These are phyloP conservation scores for Selenicereus undatus DNA, from an alignment of 148 eudicot genomes.

Conservation along the genomic window DNA sequence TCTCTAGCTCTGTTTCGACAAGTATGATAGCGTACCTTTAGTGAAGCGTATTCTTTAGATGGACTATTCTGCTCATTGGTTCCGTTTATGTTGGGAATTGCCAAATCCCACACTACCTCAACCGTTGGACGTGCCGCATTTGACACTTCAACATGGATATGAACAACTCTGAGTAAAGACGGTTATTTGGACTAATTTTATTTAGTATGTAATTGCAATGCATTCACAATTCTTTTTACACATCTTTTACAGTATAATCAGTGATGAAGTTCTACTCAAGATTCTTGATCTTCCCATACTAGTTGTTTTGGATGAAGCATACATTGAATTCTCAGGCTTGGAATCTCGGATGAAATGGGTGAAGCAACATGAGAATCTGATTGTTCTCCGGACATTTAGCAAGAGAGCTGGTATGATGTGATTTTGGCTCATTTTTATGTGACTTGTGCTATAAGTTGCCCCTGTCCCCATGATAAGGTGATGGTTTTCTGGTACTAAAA, in stretches of 20 bases:
- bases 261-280: conserved; percentile 66
- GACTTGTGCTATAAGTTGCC: not conserved
- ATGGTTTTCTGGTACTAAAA: not conserved
- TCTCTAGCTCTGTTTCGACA: too few relatives aligned
- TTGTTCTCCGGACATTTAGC: conserved; percentile 95
- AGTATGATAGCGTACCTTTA: too few relatives aligned
- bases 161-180: too few relatives aligned
- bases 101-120: too few relatives aligned
- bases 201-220: not conserved
- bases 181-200: too few relatives aligned
- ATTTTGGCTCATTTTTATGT: not conserved
- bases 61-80: too few relatives aligned
- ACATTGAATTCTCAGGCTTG: conserved; percentile 84
- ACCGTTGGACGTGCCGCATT: too few relatives aligned
- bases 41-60: too few relatives aligned
- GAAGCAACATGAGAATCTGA: conserved; percentile 83
- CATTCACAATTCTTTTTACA: conserved; percentile 3
- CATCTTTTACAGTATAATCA: conserved; percentile 60
- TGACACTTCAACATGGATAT: too few relatives aligned
- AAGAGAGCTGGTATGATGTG: conserved; percentile 77
- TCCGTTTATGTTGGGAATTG: too few relatives aligned
- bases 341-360: conserved; percentile 94
- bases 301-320: conserved; percentile 95
- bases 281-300: conserved; percentile 76
- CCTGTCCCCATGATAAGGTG: not conserved